phyloP scores from a whole-genome alignment of 1,284 basidiomycete genomes.

The Trametes hirsuta region DNA sequence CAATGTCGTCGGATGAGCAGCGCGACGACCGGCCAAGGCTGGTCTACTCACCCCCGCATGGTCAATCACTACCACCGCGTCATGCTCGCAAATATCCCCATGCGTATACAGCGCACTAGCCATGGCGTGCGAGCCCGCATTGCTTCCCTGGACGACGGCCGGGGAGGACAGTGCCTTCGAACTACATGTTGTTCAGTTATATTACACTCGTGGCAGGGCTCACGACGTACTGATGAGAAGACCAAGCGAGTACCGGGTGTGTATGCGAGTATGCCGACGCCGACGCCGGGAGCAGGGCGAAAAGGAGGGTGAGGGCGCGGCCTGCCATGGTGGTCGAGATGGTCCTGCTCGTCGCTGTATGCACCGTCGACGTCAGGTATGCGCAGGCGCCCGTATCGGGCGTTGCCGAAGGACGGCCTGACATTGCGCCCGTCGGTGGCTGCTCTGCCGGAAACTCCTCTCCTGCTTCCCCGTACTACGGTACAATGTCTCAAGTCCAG shows the following conservation, averaged over 20 bases:
- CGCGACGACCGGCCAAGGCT: neutral
- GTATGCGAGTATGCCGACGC: constrained; percentile 62
- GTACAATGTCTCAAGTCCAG: constrained; percentile 34
- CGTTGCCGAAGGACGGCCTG: constrained; percentile 11
- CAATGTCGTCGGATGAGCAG: neutral
- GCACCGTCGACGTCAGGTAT: constrained; percentile 4
- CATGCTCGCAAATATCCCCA: constrained; percentile 59
- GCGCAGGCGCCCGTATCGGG: constrained; percentile 16
- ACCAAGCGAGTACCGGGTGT: constrained; percentile 70
- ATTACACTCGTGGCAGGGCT: neutral
- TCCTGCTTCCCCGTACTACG: neutral
- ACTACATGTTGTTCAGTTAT: constrained; percentile 35
- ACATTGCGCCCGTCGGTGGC: neutral
- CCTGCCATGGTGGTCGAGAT: constrained; percentile 27
- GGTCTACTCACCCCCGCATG: constrained; percentile 63
- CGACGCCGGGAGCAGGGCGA: constrained; percentile 46
- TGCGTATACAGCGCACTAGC: constrained; percentile 49
- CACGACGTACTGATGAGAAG: constrained; percentile 54
- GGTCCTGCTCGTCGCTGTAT: constrained; percentile 3
- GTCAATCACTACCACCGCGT: constrained; percentile 66
- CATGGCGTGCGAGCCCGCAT: constrained; percentile 37
- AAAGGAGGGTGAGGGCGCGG: constrained; percentile 27
- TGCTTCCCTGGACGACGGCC: constrained; percentile 36
- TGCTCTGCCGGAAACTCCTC: neutral
- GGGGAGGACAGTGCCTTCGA: constrained; percentile 49